These are phyloP conservation scores for Bothriochloa decipiens DNA, from an alignment of 176 grass and related monocot genomes.

Conservation along the genomic window DNA sequence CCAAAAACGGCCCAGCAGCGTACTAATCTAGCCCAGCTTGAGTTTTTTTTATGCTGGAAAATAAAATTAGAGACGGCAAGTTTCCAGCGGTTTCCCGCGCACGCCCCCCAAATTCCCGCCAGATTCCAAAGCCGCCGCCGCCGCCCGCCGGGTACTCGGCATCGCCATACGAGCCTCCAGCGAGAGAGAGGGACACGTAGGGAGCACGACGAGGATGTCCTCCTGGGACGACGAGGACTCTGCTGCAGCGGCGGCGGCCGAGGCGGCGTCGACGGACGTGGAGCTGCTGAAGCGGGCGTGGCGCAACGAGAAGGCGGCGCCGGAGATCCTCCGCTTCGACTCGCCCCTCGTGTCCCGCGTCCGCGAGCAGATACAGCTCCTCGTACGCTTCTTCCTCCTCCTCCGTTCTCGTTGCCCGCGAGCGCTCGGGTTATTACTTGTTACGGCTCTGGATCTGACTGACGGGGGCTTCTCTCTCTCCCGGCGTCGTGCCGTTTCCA, in stretches of 20 bases:
- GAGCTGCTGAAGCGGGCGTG: slow-evolving; percentile 75
- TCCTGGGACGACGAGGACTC: slow-evolving; percentile 57
- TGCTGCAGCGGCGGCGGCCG: not conserved
- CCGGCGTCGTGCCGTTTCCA: not conserved
- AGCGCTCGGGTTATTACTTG: no score
- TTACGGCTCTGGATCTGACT: not conserved
- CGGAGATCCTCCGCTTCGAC: slow-evolving; percentile 83
- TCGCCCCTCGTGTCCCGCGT: slow-evolving; percentile 65
- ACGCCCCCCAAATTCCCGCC: slow-evolving; percentile 25
- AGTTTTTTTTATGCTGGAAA: not conserved
- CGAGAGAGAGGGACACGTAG: not conserved
- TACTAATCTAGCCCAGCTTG: not conserved
- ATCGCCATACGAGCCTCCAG: not conserved
- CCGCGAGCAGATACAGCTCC: slow-evolving; percentile 90
- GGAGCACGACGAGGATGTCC: not conserved
- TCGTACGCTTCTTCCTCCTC: slow-evolving; percentile 34
- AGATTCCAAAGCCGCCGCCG: no score
- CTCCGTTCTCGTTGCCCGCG: no score
- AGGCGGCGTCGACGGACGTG: slow-evolving; percentile 64
- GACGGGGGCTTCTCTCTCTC: no score
- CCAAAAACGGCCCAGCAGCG: not conserved
- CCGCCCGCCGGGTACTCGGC: not conserved
- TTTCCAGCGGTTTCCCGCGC: not conserved
- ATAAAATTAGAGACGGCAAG: not conserved
- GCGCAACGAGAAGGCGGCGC: slow-evolving; percentile 90